These are phyloP conservation scores for Hippophae rhamnoides DNA, from an alignment of 306 rosid genomes.

Conservation along the genomic window DNA sequence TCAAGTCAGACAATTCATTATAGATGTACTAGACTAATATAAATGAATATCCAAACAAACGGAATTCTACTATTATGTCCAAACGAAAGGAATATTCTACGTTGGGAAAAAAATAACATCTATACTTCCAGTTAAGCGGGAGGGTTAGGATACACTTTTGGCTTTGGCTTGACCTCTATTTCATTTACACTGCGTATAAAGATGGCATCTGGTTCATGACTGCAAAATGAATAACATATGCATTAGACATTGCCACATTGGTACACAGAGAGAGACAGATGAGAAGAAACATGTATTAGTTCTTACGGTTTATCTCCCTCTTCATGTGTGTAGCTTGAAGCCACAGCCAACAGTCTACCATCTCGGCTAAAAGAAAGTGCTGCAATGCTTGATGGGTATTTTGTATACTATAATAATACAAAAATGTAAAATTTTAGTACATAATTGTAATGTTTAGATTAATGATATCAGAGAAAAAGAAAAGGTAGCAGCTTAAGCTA, in stretches of 20 bases:
- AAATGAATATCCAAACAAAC: too few relatives aligned
- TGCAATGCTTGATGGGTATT: conserved; percentile 86
- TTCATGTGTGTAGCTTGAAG: conserved; percentile 92
- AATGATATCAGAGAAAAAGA: background rate
- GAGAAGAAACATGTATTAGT: background rate
- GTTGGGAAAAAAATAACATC: background rate
- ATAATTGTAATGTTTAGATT: background rate
- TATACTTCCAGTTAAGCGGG: conserved; percentile 30
- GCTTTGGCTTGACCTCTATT: conserved; percentile 97
- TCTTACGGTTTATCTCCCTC: conserved; percentile 74
- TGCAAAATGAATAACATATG: conserved; percentile 30
- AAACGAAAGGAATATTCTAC: background rate
- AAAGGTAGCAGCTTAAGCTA: conserved; percentile 5
- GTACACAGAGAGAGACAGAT: background rate
- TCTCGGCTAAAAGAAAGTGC: conserved; percentile 96
- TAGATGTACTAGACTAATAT: too few relatives aligned
- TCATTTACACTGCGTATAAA: conserved; percentile 82
- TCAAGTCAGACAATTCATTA: too few relatives aligned
- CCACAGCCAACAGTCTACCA: conserved; percentile 90
- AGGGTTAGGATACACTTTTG: conserved; percentile 71
- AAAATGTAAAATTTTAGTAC: conserved; percentile 2
- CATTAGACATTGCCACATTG: background rate
- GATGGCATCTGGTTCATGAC: conserved; percentile 88
- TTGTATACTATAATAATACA: conserved; percentile 58
- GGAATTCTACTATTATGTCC: too few relatives aligned